Percentiles rank a stretch among this genome's conserved stretches.
Evolutionary conservation across 768 basidiomycete species (phyloP).

Genomic region (Thelephora ganbajun): DNA sequence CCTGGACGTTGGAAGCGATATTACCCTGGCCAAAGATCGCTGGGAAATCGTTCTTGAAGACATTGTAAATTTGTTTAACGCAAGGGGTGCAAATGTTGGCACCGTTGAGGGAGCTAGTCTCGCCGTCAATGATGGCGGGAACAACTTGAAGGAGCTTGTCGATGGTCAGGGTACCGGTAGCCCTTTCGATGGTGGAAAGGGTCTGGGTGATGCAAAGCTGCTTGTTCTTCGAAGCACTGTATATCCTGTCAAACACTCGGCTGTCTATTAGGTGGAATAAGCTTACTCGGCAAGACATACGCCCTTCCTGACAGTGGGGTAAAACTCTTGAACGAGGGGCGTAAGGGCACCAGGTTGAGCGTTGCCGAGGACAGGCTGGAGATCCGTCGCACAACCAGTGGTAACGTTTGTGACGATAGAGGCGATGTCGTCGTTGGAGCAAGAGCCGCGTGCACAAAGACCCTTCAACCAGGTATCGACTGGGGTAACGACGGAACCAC

Average conservation of each 20-base stretch:
- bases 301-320: constrained; percentile 41
- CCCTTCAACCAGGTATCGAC: constrained; percentile 49
- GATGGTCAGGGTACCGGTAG: constrained; percentile 15
- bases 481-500: constrained; percentile 29
- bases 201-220: constrained; percentile 43
- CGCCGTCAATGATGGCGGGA: constrained; percentile 3
- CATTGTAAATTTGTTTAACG: constrained; percentile 18
- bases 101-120: constrained; percentile 7
- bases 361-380: constrained; percentile 14
- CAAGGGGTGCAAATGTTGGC: constrained; percentile 20
- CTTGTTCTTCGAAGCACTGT: constrained; percentile 22
- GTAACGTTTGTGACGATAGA: constrained; percentile 40
- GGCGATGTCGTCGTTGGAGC: constrained; percentile 47
- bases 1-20: no score
- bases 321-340: constrained; percentile 32
- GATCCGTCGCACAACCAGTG: constrained; percentile 31
- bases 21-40: no score
- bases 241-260: background rate
- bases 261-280: background rate
- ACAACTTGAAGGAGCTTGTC: constrained; percentile 7
- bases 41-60: constrained; percentile 13
- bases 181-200: constrained; percentile 35
- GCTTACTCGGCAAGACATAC: constrained; percentile 56
- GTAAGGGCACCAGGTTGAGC: constrained; percentile 13
- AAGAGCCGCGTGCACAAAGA: constrained; percentile 36